Conservation (phyloP, 2,329 filamentous ascomycete genomes). For the Stagonosporopsis chrysanthemi region DNA sequence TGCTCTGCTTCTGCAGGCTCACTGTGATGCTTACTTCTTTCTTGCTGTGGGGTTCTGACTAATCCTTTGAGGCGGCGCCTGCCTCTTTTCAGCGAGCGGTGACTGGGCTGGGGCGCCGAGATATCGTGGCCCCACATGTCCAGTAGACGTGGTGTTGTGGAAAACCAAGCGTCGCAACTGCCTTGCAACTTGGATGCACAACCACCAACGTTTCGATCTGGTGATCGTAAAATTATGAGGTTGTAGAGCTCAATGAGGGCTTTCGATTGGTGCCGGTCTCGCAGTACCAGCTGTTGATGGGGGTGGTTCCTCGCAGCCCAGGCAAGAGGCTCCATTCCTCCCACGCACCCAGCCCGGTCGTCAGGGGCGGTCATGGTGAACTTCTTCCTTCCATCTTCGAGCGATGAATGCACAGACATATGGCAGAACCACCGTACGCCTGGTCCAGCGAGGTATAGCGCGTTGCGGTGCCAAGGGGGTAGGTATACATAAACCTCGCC, state of each 20-base stretch:
- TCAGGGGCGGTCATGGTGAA: slow-evolving; percentile 7
- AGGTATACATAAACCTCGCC: slow-evolving; percentile 16
- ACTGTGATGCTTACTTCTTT: slow-evolving; percentile 1
- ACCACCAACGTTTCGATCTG: slow-evolving; percentile 9
- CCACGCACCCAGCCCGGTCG: slow-evolving; percentile 1
- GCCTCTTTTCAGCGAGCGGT: slow-evolving; percentile 19
- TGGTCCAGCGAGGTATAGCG: slow-evolving; percentile 12
- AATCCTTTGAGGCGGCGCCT: slow-evolving; percentile 5
- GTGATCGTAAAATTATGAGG: slow-evolving; percentile 13
- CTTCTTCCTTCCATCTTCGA: background rate
- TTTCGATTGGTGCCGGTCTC: slow-evolving; percentile 23
- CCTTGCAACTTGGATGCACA: slow-evolving; percentile 31
- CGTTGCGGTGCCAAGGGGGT: slow-evolving; percentile 8
- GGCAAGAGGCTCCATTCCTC: slow-evolving; percentile 4
- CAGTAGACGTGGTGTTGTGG: slow-evolving; percentile 15
- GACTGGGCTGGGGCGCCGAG: slow-evolving; percentile 18
- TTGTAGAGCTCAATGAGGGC: slow-evolving; percentile 32
- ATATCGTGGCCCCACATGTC: slow-evolving; percentile 12
- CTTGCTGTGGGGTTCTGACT: background rate
- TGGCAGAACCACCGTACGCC: slow-evolving; percentile 9
- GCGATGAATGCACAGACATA: slow-evolving; percentile 19
- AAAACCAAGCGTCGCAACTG: slow-evolving; percentile 23
- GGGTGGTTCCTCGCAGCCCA: background rate
- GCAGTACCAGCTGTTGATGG: slow-evolving; percentile 3
- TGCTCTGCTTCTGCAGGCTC: background rate